Evolutionary conservation across 345 rosid genomes (phyloP), one percentile per base, ranked within the genome.

Genomic region (Salix dunnii): DNA sequence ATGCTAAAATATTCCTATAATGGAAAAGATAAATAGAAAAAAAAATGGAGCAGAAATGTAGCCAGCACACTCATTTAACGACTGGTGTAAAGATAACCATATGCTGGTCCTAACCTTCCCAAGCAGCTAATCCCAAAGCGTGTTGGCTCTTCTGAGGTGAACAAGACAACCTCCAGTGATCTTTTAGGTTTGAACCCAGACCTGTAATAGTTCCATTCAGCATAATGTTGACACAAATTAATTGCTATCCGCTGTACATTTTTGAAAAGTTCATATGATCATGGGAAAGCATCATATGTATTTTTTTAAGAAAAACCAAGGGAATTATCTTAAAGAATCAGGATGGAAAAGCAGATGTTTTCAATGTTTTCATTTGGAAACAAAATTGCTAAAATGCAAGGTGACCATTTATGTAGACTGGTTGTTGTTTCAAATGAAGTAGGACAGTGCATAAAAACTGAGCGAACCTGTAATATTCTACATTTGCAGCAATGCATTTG

Each of bases 141-240:
- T 30, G 99, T 95, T 75, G 99, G 97, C 85, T 95, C 97, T 88
- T 92, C 99, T 12, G 97, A 93, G 76, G 99, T 95, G 77, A 95
- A 93, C 84, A 88, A 77, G 84, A 95, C 85, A 70, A 92, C 82
- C 87, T 95, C 99, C 82, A 95, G 61, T 67, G 97, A 89, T 67
- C 97, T 86, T 90, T 79, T 90, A 27, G 99, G 97, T 80, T 88
- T 91, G 85, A 90, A 90, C 35, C 96, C 96, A 28, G 91, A 89
- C 87, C 99, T 94, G 88, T 11, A 21, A 55, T 64, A 67, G 23
- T 71, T 46, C 72, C 36, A 53, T 63, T 74, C 74, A 80, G 80
- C 65, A 71, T 46, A 64, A 51, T 23, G 81, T 38, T 12, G 38
- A 75, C 63, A 27, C 65, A 67, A 67, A 21, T 13, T 74, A 60